Evolutionary conservation across 1,284 basidiomycete species (phyloP).

Genomic region (Tilletia horrida): DNA sequence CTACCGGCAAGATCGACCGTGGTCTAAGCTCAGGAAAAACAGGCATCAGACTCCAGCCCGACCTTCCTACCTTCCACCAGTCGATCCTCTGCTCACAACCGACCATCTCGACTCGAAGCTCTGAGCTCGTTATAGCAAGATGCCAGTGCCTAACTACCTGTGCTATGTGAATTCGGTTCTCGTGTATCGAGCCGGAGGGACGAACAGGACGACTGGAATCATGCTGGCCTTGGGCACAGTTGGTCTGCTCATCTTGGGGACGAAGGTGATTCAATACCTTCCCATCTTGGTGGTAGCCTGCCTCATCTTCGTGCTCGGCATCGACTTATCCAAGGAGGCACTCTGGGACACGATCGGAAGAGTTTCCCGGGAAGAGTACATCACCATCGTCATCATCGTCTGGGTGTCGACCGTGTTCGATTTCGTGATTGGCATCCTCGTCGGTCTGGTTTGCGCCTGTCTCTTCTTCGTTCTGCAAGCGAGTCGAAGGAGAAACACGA

Average conservation of each 20-base stretch:
- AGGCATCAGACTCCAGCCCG: too few species aligned
- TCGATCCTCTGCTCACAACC: too few species aligned
- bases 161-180: conserved; percentile 54
- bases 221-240: conserved; percentile 76
- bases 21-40: too few species aligned
- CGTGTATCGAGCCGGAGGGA: conserved; percentile 91
- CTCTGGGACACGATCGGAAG: conserved; percentile 91
- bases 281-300: conserved; percentile 63
- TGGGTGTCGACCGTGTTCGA: conserved; percentile 66
- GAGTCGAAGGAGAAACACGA: conserved; percentile 62
- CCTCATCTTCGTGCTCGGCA: conserved; percentile 88
- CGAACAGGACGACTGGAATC: conserved; percentile 76
- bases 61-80: too few species aligned
- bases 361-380: conserved; percentile 61
- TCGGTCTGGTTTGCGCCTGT: conserved; percentile 86
- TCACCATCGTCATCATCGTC: conserved; percentile 61
- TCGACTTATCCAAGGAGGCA: conserved; percentile 87
- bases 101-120: too few species aligned
- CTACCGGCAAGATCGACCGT: too few species aligned
- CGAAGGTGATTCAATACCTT: conserved; percentile 58
- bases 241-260: conserved; percentile 74
- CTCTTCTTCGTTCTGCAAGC: conserved; percentile 96
- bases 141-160: neutral
- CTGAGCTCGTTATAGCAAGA: too few species aligned
- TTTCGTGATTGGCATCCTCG: conserved; percentile 88